Evolutionary conservation across 768 basidiomycete genomes (phyloP), one percentile per base, ranked within the genome.

Genomic region (Lanmaoa rubissima): DNA sequence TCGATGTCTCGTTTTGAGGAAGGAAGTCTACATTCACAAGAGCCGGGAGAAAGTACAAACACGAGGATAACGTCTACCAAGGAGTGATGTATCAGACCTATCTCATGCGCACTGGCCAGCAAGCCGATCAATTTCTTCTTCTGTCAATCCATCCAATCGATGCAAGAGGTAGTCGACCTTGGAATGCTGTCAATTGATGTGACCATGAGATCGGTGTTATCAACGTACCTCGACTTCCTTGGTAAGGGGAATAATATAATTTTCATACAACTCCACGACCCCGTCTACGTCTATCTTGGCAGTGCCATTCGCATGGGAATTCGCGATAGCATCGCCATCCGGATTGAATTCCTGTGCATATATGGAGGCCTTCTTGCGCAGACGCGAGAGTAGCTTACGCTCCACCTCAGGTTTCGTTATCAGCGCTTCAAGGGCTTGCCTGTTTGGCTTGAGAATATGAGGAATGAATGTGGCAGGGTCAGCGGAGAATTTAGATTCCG

Each of bases 321-420:
- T 67, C 51, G 73, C 64, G 69, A 76, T 59, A 63, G 79, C 65
- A 12, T 81, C 82, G 35, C 86, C 87, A 58, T 90, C 87, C 0
- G 82, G 76, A 12, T 82, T 85, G 63, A 98, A 82, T 58, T 96
- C 94, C 60, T 92, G 88, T 0, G 94, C 95, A 58, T 87, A 87
- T 2, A 79, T 85, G 7, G 76, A 76, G 1, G 87, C 85, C 71
- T 99, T 99, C 75, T 92, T 95, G 51, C 83, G 84, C 28, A 99
- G 74, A 19, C 97, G 83, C 46, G 82, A 75, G 32, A 99, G 82
- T 3, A 99, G 79, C 54, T 85, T 88, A 17, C 80, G 82, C 69
- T 99, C 97, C 31, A 99, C 94, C 54, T 90, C 96, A 0, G 97
- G 94, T 71, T 98, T 98, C n/a, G 94, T 95, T 69, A 99, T 98